phyloP scores from a whole-genome alignment of 2,329 filamentous ascomycete species.

The Lithohypha guttulata region DNA sequence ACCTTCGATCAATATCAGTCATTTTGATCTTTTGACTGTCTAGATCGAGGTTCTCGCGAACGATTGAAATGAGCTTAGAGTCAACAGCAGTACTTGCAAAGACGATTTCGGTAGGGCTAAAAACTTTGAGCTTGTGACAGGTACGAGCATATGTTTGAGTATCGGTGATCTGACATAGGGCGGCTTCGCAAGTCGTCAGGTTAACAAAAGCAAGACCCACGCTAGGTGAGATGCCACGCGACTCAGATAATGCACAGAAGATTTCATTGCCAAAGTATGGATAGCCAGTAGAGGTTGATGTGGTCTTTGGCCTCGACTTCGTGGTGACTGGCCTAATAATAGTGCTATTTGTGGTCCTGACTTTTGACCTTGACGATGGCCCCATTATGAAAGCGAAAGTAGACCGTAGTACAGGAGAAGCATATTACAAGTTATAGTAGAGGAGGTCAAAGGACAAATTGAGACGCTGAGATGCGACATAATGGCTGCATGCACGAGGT shows the following conservation, averaged over 20 bases:
- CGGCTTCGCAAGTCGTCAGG: conserved; percentile 68
- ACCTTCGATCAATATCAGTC: conserved; percentile 59
- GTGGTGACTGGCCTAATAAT: conserved; percentile 9
- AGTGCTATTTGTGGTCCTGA: conserved; percentile 2
- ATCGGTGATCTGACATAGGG: conserved; percentile 84
- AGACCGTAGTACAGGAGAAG: too few relatives aligned
- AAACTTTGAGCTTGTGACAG: conserved; percentile 73
- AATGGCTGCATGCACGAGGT: too few relatives aligned
- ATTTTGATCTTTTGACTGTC: conserved; percentile 37
- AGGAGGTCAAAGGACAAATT: too few relatives aligned
- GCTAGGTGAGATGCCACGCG: conserved; percentile 72
- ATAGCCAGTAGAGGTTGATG: conserved; percentile 46
- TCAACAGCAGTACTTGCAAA: conserved; percentile 64
- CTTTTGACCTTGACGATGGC: conserved; percentile 1
- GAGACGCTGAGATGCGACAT: too few relatives aligned
- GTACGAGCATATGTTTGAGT: conserved; percentile 85
- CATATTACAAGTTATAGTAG: too few relatives aligned
- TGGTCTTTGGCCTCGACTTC: conserved; percentile 38
- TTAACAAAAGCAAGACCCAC: conserved; percentile 84
- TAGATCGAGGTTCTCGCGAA: conserved; percentile 57
- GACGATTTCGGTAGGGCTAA: conserved; percentile 68
- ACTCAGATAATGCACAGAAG: conserved; percentile 80
- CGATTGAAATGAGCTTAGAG: conserved; percentile 63
- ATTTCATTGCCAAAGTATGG: conserved; percentile 55
- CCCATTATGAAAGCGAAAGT: too few relatives aligned